These are phyloP conservation scores for Nemania abortiva DNA, from an alignment of 2,329 filamentous ascomycete genomes.

Conservation along the genomic window DNA sequence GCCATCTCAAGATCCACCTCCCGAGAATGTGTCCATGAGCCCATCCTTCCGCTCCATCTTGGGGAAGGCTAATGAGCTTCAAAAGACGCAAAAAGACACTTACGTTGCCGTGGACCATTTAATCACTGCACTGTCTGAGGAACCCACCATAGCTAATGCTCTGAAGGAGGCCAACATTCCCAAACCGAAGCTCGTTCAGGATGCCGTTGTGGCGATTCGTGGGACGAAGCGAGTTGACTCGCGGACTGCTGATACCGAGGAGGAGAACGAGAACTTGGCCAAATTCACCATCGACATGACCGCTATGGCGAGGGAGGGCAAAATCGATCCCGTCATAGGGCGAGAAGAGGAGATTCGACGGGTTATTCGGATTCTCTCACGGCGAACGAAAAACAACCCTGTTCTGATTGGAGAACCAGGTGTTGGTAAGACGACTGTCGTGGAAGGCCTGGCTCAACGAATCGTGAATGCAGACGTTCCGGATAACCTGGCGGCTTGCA, in stretches of 20 bases:
- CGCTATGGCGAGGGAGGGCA: constrained; percentile 93
- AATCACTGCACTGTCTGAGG: constrained; percentile 86
- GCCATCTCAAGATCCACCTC: constrained; percentile 94
- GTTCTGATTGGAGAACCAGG: constrained; percentile 97
- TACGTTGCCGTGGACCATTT: constrained; percentile 96
- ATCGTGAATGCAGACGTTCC: constrained; percentile 98
- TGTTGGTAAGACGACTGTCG: constrained; percentile 98
- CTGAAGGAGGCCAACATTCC: constrained; percentile 91
- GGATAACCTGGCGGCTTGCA: constrained; percentile 93
- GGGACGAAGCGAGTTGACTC: constrained; percentile 95
- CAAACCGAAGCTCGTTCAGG: constrained; percentile 89
- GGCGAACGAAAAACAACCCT: constrained; percentile 98
- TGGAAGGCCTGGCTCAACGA: constrained; percentile 93
- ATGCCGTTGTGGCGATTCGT: constrained; percentile 90
- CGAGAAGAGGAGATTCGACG: constrained; percentile 95
- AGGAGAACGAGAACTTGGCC: constrained; percentile 93
- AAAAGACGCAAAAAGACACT: constrained; percentile 97
- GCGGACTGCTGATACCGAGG: constrained; percentile 92
- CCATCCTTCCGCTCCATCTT: constrained; percentile 86
- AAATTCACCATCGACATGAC: constrained; percentile 99
- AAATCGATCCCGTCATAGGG: constrained; percentile 97
- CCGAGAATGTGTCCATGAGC: constrained; percentile 86
- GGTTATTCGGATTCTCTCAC: constrained; percentile 89
- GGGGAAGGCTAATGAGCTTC: constrained; percentile 85
- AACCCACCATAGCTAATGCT: constrained; percentile 76